A percentile compares a stretch with the other conserved stretches of the same genome.
These are phyloP conservation scores for Solanum peruvianum DNA, from an alignment of 257 asterid genomes.

Conservation along the genomic window DNA sequence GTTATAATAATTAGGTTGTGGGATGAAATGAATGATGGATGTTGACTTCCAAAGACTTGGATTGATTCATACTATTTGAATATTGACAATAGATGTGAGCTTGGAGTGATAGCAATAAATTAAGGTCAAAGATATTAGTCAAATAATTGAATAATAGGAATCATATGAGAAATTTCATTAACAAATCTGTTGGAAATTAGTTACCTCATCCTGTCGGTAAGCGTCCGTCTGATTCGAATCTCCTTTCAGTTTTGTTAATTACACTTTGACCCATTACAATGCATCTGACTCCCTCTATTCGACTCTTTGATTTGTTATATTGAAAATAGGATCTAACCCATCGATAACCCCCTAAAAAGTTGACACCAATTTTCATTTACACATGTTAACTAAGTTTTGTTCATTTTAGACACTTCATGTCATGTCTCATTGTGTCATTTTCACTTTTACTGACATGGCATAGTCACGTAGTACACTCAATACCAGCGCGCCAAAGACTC, in stretches of 20 bases:
- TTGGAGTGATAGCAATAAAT: not conserved
- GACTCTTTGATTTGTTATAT: not conserved
- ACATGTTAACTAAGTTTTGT: no score
- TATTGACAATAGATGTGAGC: not conserved
- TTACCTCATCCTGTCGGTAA: not conserved
- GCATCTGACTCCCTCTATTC: not conserved
- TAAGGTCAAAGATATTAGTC: not conserved
- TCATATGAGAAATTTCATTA: not conserved
- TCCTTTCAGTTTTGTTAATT: not conserved
- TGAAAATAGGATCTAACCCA: no score
- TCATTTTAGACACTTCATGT: no score
- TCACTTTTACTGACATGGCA: no score
- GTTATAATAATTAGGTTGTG: not conserved
- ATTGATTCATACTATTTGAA: not conserved
- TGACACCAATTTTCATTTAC: no score
- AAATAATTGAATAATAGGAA: not conserved
- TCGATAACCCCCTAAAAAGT: no score
- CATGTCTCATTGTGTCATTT: no score
- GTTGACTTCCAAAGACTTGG: not conserved
- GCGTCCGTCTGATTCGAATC: not conserved
- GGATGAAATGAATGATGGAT: not conserved
- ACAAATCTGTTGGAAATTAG: not conserved
- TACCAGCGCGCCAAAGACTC: no score
- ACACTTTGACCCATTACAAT: not conserved
- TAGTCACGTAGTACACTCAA: no score